Evolutionary conservation across 78 protist species (phyloP), one percentile per base, ranked within the genome.

Genomic region (Pigoraptor vietnamica): DNA sequence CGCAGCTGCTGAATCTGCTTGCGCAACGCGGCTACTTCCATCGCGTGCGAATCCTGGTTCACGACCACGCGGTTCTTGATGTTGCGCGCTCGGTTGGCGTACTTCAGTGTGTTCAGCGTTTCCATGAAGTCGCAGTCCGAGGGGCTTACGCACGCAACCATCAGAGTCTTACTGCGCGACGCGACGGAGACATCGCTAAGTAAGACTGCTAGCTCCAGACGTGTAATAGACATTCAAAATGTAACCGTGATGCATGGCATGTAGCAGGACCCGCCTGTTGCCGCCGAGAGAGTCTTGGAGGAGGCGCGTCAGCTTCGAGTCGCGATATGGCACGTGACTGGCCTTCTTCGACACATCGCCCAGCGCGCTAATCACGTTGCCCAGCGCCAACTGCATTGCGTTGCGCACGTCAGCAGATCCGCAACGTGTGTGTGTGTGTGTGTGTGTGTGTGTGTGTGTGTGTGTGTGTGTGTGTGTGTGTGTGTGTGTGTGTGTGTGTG

Each of bases 241-340:
- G 67, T 48, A 21, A 48, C 14, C 29, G 67, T 14, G 67, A 48
- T 48, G 67, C 67, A 48, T 14, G 14, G 67, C 67, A 48, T 21
- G n/a, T n/a, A n/a, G n/a, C n/a, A n/a, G n/a, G n/a, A n/a, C n/a
- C n/a, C n/a, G n/a, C 83, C 92, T 89, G 91, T 95, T 95, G 33
- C 95, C 97, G 37, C 97, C 97, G 40, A 96, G 92, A 0, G 96
- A 92, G 90, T 94, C 96, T 67, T 96, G 93, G 33, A 94, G 90
- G 34, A 93, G 21, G 9, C 92, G 87, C 23, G 94, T 89, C 2
- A 82, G 90, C 56, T 86, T 90, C 24, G 87, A 24, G 94, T 94
- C 94, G 23, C 98, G 81, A 91, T 96, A 96, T 0, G 98, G 98
- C 37, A 96, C 95, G 95, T 93, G 96, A 0, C 35, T 14, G 21